Evolutionary conservation across 192 early-diverging fungal species (phyloP), one percentile per base, ranked within the genome.

Genomic region (Phlyctochytrium arcticum): DNA sequence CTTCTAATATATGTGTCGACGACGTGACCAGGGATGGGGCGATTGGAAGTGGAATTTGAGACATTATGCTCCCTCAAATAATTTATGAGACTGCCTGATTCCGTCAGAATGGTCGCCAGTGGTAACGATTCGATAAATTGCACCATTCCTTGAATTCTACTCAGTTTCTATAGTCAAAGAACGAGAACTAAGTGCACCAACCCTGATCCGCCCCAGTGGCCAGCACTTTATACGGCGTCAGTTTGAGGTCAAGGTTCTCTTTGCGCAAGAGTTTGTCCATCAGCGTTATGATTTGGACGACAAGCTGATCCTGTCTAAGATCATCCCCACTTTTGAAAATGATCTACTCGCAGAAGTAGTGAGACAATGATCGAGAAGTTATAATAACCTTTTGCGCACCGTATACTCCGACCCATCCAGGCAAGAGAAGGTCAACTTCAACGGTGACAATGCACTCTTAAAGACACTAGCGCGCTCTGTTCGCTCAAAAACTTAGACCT

Each of bases 291-390:
- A 99, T 88, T 70, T 99, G 98, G 44, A 99, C 91, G 1, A 95
- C 94, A 24, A 99, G 80, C 73, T 99, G 98, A 77, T 99, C 98
- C 80, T 99, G 98, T 39, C 96, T 79, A 67, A 94, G 78, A 64
- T 99, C 98, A 68, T 99, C 98, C 6, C 98, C 98, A 0, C 89
- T 88, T 76, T 99, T 99, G 83, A 98, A 98, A 12, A 99, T 99
- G 2, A 94, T 65, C 73, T 84, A 47, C 1, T 26, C 36, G 36
- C 26, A 4, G 33, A 15, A n/a, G 9, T 32, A 10, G 21, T 65
- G 1, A 48, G 9, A 21, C 15, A 62, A 12, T 47, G 9, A 30
- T 17, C 12, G 24, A 15, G 6, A 17, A 12, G 15, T 6, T 2
- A 19, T 1, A 42, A 12, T 44, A 62, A 3, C 42, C 31, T 21